phyloP scores from a whole-genome alignment of 306 rosid species.

The Parietaria judaica region DNA sequence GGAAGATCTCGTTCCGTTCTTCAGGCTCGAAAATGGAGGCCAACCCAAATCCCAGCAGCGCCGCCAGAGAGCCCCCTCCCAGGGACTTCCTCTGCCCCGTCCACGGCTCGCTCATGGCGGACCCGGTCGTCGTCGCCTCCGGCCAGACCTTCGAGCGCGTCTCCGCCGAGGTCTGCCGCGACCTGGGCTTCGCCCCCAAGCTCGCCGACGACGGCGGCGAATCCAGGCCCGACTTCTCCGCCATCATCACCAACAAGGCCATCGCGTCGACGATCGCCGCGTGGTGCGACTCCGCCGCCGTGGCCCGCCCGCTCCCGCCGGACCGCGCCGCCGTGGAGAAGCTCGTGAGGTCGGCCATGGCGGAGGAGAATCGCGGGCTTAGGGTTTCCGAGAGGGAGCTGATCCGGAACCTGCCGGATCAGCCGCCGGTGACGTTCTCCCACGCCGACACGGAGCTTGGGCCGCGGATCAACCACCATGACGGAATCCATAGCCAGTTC shows the following conservation, averaged over 20 bases:
- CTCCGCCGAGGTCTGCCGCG: constrained; percentile 48
- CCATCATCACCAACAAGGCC: constrained; percentile 48
- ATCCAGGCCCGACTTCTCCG: constrained; percentile 66
- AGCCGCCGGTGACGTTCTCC: constrained; percentile 49
- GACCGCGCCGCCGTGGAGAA: constrained; percentile 43
- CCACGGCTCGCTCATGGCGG: constrained; percentile 63
- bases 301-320: constrained; percentile 37
- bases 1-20: constrained; percentile 50
- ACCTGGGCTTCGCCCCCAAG: constrained; percentile 37
- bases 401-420: constrained; percentile 31
- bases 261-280: constrained; percentile 46
- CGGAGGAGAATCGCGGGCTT: constrained; percentile 14
- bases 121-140: constrained; percentile 82
- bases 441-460: constrained; percentile 86
- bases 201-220: constrained; percentile 34
- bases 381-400: constrained; percentile 65
- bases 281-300: constrained; percentile 49
- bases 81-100: constrained; percentile 63
- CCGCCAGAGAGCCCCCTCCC: constrained; percentile 40
- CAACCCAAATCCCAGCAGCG: neutral
- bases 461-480: constrained; percentile 33
- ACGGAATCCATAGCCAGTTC: constrained; percentile 9
- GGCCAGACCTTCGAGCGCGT: constrained; percentile 89
- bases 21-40: constrained; percentile 21
- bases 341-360: constrained; percentile 25